Base-by-base conservation (phyloP, 2,329 filamentous ascomycete species). In the Calonectria naviculata region DNA sequence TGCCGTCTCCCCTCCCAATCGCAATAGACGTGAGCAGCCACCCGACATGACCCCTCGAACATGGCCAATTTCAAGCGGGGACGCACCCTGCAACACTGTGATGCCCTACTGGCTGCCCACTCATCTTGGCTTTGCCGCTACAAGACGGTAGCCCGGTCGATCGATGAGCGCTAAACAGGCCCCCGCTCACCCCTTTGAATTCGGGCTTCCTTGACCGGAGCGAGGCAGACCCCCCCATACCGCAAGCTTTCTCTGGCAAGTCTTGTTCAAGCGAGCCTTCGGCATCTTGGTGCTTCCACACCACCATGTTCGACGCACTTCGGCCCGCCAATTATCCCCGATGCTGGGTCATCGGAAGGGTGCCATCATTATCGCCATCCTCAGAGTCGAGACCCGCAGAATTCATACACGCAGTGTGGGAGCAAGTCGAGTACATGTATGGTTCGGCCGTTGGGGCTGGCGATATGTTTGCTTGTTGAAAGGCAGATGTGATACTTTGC, bases 41-140 rank as follows among this genome's bases (percentile, higher is more conserved):
- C 36, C 46, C 44, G 31, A 31, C 64, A 56, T 29, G 31, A 46
- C 47, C 42, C 36, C 34, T 41, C 61, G 58, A 65, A 64, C 41
- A 58, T 52, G 42, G 26, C 56, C 36, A 44, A 62, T 65, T 56
- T 70, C 26, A 24, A 49, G 71, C 68, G 70, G 71, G 67, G 58
- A 62, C 52, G 29, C 54, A 41, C 47, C 58, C 67, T 36, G 58
- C 65, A 67, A 42, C 60, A 19, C 41, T 54, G 21, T 38, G 65
- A 69, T 61, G 60, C 47, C 62, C 65, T 65, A 31, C 63, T 70
- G 46, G 68, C 44, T 64, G 62, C 73, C 66, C 68, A 67, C 41
- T 19, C 68, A 71, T 71, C 74, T 78, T 78, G 74, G 75, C 74
- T 78, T 75, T 64, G 69, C 73, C 75, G 72, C 76, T 77, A 77